Evolutionary conservation across 805 yeast genomes (phyloP), one percentile per base, ranked within the genome.

Genomic region (Candida patagonica): DNA sequence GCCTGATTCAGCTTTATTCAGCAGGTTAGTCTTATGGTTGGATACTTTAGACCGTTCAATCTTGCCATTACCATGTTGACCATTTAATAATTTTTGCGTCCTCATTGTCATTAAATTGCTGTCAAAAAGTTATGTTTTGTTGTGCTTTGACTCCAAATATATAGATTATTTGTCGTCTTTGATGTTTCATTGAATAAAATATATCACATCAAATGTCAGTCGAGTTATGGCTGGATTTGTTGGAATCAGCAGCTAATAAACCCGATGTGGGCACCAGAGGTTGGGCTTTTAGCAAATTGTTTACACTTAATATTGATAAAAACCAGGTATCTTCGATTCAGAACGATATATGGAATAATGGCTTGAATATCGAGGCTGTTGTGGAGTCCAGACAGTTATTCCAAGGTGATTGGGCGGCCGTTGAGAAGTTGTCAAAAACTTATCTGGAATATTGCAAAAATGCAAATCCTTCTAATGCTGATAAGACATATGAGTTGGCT

Each of bases 401-500:
- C 15, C 54, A 56, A 9, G 64, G 63, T 34, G 56, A 62, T 22
- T 63, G 65, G 58, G 59, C 61, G 4, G 73, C 75, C 5, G 73
- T 77, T 45, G 66, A 64, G 31, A 70, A 67, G 35, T 60, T 76
- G 49, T 61, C 70, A 1, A 53, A 54, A 1, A 60, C 74, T 2
- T 79, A 74, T 52, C 51, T 79, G 10, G 52, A 54, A 26, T 63
- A 73, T 38, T 61, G 74, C 42, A 58, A 67, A 30, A 17, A 73
- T 42, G 56, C 76, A 19, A 66, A 76, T 48, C 79, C 84, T 0
- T 62, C 71, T 63, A 67, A 77, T 2, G 41, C 61, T 6, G 53
- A 64, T 34, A 67, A 62, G 25, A 68, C 77, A 27, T 74, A 71
- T 49, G 81, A 75, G 45, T 55, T 74, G 20, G 71, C 66, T 44